Percentiles rank a stretch among this genome's conserved stretches.
Conservation (phyloP, 805 yeast genomes). For the Pichia rugopelliculosa region DNA sequence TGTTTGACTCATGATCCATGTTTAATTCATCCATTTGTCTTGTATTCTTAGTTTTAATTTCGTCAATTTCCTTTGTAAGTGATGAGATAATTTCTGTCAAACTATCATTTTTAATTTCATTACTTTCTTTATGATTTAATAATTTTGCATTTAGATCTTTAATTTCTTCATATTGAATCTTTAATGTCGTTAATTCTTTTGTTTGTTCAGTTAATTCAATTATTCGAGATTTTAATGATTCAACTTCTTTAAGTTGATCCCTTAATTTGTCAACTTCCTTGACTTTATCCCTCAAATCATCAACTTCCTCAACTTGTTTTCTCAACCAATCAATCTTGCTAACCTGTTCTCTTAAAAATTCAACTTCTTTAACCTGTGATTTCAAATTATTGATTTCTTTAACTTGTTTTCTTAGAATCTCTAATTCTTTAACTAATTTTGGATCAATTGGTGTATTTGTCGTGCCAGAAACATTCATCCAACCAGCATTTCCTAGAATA, state of each 20-base stretch:
- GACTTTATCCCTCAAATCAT: background rate
- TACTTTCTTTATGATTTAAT: background rate
- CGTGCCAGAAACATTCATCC: conserved; percentile 1
- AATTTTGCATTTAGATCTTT: background rate
- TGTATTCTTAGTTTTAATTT: background rate
- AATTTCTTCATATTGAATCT: background rate
- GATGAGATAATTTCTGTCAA: background rate
- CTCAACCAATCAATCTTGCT: background rate
- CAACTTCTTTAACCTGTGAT: background rate
- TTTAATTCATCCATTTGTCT: background rate
- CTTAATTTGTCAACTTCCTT: background rate
- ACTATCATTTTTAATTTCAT: background rate
- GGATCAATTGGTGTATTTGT: background rate
- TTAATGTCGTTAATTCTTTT: background rate
- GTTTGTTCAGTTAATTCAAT: background rate
- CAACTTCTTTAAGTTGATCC: background rate
- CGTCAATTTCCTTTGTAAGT: background rate
- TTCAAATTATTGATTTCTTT: no score
- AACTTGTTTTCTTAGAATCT: background rate
- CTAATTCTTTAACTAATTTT: conserved; percentile 1
- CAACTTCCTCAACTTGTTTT: background rate
- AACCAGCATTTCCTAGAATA: conserved; percentile 2
- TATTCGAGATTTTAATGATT: background rate
- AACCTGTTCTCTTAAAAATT: background rate
- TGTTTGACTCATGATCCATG: background rate